A percentile compares a stretch with the other conserved stretches of the same genome.
Evolutionary conservation across 257 asterid genomes (phyloP).

Genomic region (Anisodus acutangulus): DNA sequence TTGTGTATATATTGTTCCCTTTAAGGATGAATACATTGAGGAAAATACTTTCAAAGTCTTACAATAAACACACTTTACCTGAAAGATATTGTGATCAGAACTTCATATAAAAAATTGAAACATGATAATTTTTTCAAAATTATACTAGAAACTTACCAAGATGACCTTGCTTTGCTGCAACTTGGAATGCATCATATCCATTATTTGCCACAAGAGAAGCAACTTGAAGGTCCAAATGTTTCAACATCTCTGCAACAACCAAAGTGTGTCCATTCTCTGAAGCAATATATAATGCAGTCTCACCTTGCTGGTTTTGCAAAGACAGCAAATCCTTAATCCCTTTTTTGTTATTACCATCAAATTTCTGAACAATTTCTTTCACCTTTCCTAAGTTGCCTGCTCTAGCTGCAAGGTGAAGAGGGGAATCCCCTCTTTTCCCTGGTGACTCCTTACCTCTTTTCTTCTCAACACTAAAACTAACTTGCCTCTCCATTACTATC

Average conservation of each 20-base stretch:
- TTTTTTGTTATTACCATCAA: constrained; percentile 38
- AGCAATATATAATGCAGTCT: constrained; percentile 86
- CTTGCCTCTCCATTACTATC: constrained; percentile 87
- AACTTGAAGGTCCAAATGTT: constrained; percentile 68
- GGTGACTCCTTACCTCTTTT: constrained; percentile 84
- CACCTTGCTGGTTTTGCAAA: constrained; percentile 89
- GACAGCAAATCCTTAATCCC: constrained; percentile 60
- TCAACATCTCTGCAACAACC: constrained; percentile 81
- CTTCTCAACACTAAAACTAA: constrained; percentile 80
- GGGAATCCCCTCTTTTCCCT: constrained; percentile 86
- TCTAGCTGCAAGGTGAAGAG: constrained; percentile 86
- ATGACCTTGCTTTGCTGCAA: constrained; percentile 95
- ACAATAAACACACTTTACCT: background rate
- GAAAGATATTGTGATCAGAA: background rate
- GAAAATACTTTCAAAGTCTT: too few relatives aligned
- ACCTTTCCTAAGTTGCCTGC: constrained; percentile 80
- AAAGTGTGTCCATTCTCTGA: constrained; percentile 76
- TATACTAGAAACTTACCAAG: constrained; percentile 51
- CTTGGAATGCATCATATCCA: constrained; percentile 90
- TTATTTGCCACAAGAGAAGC: constrained; percentile 77
- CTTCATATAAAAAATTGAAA: background rate
- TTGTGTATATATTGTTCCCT: too few relatives aligned
- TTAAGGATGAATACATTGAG: too few relatives aligned
- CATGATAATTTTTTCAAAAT: too few relatives aligned
- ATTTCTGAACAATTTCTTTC: constrained; percentile 65